Base-by-base conservation (phyloP, 108 stramenopile genomes). In the Nitzschia sp. region DNA sequence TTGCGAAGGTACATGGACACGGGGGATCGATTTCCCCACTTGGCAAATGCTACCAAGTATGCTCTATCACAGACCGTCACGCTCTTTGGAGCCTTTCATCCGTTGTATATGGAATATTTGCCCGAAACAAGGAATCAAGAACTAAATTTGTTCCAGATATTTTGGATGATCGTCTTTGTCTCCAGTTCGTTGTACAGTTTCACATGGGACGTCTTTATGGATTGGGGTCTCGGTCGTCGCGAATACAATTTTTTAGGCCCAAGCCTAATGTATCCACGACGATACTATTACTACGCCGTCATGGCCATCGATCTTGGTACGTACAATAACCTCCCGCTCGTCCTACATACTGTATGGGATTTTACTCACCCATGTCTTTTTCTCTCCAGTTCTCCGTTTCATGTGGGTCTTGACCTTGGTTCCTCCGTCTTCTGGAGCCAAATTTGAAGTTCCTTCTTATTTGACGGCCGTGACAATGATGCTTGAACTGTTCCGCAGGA, bases 131-230 rank as follows among this genome's bases (percentile, higher is more conserved):
- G 44, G 2, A 9, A 60, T 56, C 45, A 58, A 48, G n/a, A n/a
- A n/a, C 11, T 44, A n/a, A 58, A 74, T 47, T 29, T 81, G 26
- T 89, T 87, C 71, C 86, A 93, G 38, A 2, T 85, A 2, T 90
- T 93, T 36, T 97, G 93, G 92, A 80, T 88, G 69, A 64, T 69
- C 17, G 74, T 94, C 19, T 92, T 94, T 72, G 68, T 97, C 27
- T 54, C 84, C 15, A 87, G 88, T 8, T 89, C 91, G 1, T 65
- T 93, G 9, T 97, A 96, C 69, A 87, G 83, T 46, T 96, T 87
- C 56, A 59, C 63, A 21, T 97, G 94, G 94, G 96, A 97, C 66
- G 93, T 97, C n/a, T 86, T 74, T 63, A 93, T 96, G 91, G 96
- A 97, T 83, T 97, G 96, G 88, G 89, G 92, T 8, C 77, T 93